A percentile compares a stretch with the other conserved stretches of the same genome.
Conservation (phyloP, 345 rosid species). For the Brassica rapa region DNA sequence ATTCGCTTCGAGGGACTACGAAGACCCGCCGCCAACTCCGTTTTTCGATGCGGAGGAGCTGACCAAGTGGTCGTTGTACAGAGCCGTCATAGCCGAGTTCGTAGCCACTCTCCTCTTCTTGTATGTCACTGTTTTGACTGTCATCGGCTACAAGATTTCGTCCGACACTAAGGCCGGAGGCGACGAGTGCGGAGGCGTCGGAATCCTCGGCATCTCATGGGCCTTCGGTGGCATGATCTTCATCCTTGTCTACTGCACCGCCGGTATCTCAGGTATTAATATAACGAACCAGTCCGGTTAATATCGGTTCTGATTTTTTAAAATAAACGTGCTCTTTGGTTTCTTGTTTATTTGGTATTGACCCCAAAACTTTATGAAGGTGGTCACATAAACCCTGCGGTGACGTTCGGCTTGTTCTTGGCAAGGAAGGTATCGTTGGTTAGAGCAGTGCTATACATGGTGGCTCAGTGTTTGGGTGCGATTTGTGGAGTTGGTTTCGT, state of each 20-base stretch:
- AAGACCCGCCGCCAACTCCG: slow-evolving; percentile 61
- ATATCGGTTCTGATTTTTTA: not conserved
- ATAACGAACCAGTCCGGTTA: not conserved
- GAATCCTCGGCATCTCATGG: slow-evolving; percentile 69
- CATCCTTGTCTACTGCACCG: slow-evolving; percentile 68
- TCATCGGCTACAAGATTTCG: slow-evolving; percentile 59
- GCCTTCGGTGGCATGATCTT: slow-evolving; percentile 80
- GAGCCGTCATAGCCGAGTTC: slow-evolving; percentile 67
- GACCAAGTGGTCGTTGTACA: slow-evolving; percentile 54
- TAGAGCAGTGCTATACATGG: slow-evolving; percentile 64
- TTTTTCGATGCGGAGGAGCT: slow-evolving; percentile 55
- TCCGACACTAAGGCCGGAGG: slow-evolving; percentile 28
- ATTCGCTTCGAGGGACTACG: slow-evolving; percentile 54
- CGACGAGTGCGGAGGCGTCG: slow-evolving; percentile 55
- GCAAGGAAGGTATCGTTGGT: slow-evolving; percentile 61
- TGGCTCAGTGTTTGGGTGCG: slow-evolving; percentile 69
- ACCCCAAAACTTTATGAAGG: slow-evolving; percentile 38
- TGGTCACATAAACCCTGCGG: slow-evolving; percentile 76
- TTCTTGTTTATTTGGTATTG: not conserved
- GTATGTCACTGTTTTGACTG: slow-evolving; percentile 65
- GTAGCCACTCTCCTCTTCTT: slow-evolving; percentile 65
- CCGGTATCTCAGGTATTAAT: slow-evolving; percentile 62
- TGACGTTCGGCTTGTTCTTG: slow-evolving; percentile 66
- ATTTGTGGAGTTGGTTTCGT: slow-evolving; percentile 68
- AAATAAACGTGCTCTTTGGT: not conserved